Conservation (phyloP, 108 stramenopile species). For the Cafeteria roenbergensis region DNA sequence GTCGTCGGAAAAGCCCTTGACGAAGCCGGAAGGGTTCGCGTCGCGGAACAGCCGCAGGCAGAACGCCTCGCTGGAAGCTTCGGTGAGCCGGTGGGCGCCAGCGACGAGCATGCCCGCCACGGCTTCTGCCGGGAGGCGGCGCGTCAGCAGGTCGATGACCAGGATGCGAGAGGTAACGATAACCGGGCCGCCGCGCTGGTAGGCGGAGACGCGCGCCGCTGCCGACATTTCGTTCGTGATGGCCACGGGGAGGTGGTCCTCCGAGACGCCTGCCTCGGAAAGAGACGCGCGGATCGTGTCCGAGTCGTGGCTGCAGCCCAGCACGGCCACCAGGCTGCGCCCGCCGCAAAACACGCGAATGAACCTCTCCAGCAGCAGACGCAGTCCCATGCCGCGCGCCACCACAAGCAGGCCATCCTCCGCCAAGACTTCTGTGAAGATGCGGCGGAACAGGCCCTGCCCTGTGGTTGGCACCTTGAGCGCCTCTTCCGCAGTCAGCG, state of each 20-base stretch:
- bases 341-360: background rate
- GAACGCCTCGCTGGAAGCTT: constrained; percentile 85
- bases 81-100: constrained; percentile 71
- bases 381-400: background rate
- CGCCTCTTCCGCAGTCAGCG: too few species aligned
- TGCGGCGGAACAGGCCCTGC: too few species aligned
- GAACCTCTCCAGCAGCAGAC: background rate
- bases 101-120: constrained; percentile 78
- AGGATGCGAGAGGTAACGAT: constrained; percentile 81
- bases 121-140: constrained; percentile 44
- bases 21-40: constrained; percentile 56
- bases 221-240: constrained; percentile 27
- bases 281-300: background rate
- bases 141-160: constrained; percentile 79
- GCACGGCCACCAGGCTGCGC: background rate
- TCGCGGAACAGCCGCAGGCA: constrained; percentile 73
- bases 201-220: constrained; percentile 32
- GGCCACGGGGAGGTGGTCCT: background rate
- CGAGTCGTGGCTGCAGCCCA: background rate
- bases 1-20: constrained; percentile 83
- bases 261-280: background rate
- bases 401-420: background rate
- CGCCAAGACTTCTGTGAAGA: background rate
- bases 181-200: constrained; percentile 52
- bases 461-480: too few species aligned